Percentiles rank a stretch among this genome's conserved stretches.
phyloP scores from a whole-genome alignment of 176 grass and related monocot species.

The Triticum turgidum region DNA sequence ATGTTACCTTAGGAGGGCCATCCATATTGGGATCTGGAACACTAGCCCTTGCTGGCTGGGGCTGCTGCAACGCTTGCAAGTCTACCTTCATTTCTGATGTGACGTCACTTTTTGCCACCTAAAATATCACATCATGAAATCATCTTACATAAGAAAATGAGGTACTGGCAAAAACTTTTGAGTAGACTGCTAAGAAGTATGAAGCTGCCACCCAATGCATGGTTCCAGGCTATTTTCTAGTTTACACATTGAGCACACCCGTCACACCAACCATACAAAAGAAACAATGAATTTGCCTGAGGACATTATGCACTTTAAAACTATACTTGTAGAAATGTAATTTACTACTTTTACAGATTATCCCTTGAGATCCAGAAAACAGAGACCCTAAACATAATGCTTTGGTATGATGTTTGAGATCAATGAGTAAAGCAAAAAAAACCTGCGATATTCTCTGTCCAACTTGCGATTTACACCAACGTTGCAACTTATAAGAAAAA shows the following conservation, averaged over 20 bases:
- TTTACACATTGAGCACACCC: background rate
- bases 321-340: background rate
- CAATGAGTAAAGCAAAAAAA: constrained; percentile 37
- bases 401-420: constrained; percentile 20
- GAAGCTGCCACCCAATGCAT: background rate
- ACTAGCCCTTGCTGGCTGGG: constrained; percentile 23
- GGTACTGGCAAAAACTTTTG: background rate
- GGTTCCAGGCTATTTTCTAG: background rate
- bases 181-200: constrained; percentile 14
- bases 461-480: constrained; percentile 48
- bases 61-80: constrained; percentile 12
- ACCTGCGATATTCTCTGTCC: constrained; percentile 54
- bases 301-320: background rate
- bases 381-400: background rate
- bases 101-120: constrained; percentile 41
- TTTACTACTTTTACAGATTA: background rate
- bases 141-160: constrained; percentile 3
- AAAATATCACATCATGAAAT: constrained; percentile 28
- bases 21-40: constrained; percentile 26
- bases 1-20: constrained; percentile 39
- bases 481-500: constrained; percentile 75
- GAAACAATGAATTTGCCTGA: background rate
- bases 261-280: background rate
- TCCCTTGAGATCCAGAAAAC: background rate
- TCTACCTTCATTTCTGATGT: constrained; percentile 30